A percentile compares a stretch with the other conserved stretches of the same genome.
These are phyloP conservation scores for Botrytis medusae DNA, from an alignment of 2,329 filamentous ascomycete species.

Conservation along the genomic window DNA sequence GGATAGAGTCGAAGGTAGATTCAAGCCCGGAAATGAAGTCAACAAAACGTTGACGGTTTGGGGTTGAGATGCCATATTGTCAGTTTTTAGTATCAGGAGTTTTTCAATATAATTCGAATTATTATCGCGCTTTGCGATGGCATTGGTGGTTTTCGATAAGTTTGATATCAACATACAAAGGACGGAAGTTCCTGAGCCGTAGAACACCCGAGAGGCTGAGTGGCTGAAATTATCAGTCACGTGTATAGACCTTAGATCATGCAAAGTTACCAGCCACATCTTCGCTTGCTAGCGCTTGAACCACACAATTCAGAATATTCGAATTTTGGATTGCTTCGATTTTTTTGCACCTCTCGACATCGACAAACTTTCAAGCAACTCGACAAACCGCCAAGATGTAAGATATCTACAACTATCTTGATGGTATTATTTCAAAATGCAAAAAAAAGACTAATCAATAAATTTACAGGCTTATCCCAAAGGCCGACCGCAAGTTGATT, in stretches of 20 bases:
- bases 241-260: fast-evolving
- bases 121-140: not conserved
- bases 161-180: not conserved
- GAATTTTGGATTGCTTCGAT: conserved; percentile 11
- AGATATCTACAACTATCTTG: conserved; percentile 20
- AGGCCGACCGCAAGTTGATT: conserved; percentile 99
- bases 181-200: not conserved
- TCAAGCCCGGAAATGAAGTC: conserved; percentile 78
- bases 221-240: not conserved
- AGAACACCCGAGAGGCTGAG: not conserved
- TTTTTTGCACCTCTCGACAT: conserved; percentile 26
- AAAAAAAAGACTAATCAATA: conserved; percentile 28
- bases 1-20: conserved; percentile 77
- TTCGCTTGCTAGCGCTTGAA: conserved; percentile 23
- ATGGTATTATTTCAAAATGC: not conserved
- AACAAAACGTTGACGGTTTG: conserved; percentile 76
- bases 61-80: conserved; percentile 52
- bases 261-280: conserved; percentile 22
- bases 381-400: conserved; percentile 48
- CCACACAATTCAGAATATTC: conserved; percentile 23
- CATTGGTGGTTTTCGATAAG: not conserved
- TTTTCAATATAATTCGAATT: not conserved
- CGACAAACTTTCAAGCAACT: conserved; percentile 23
- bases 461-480: conserved; percentile 91
- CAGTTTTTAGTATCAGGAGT: not conserved